These are phyloP conservation scores for Diaporthe sp. DNA, from an alignment of 2,329 filamentous ascomycete genomes.

Conservation along the genomic window DNA sequence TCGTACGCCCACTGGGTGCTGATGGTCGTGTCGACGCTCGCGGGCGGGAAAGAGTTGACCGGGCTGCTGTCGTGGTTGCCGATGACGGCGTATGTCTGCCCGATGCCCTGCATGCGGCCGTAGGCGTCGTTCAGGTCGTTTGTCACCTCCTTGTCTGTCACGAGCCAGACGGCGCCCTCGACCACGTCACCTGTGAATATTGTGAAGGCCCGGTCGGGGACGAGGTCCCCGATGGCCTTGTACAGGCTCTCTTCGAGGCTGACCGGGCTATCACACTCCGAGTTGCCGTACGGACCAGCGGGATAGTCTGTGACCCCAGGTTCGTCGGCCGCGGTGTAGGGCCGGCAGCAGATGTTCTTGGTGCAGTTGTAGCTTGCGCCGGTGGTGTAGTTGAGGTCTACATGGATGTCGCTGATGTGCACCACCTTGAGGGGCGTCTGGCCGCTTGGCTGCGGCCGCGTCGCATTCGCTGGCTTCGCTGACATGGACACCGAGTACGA, in stretches of 20 bases:
- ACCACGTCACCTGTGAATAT: conserved; percentile 73
- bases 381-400: conserved; percentile 68
- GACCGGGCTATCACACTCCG: conserved; percentile 66
- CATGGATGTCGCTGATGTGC: conserved; percentile 72
- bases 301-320: conserved; percentile 64
- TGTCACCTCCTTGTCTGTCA: conserved; percentile 49
- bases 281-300: conserved; percentile 66
- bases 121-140: conserved; percentile 61
- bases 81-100: conserved; percentile 61
- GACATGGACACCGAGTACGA: conserved; percentile 61
- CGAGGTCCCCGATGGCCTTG: conserved; percentile 61
- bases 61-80: conserved; percentile 72
- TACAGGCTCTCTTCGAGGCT: conserved; percentile 69
- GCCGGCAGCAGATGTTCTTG: conserved; percentile 72
- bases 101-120: conserved; percentile 57
- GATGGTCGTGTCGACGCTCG: conserved; percentile 49
- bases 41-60: conserved; percentile 64
- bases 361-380: conserved; percentile 69
- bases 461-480: conserved; percentile 52
- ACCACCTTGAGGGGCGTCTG: conserved; percentile 66
- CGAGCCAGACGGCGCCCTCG: conserved; percentile 66
- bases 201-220: conserved; percentile 64
- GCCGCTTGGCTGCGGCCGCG: conserved; percentile 58
- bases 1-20: conserved; percentile 68
- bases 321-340: conserved; percentile 61